Base-by-base conservation (phyloP, 1,284 basidiomycete genomes). In the Fistulinella cinereoalba region DNA sequence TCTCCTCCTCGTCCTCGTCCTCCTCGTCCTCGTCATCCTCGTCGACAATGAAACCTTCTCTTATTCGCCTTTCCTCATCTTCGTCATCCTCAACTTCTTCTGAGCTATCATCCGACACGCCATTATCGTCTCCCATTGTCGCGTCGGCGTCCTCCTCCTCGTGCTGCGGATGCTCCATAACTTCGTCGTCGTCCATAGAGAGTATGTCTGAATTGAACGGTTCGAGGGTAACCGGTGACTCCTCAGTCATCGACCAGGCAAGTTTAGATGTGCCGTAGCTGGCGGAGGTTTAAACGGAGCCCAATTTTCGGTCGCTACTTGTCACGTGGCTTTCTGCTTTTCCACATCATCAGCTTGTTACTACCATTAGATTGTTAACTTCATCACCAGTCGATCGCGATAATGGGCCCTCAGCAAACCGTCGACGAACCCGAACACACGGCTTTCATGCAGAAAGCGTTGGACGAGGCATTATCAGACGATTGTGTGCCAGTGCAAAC, bases 21-120 rank as follows among this genome's bases (percentile, higher is more conserved):
- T 81, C 81, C 3, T 24, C 37, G 3, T 84, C 84, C 0, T 77
- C 73, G 3, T 90, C 88, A 19, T 88, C 88, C 56, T 92, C 89
- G 54, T 91, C 88, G 6, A 90, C 89, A 60, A 93, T 93, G 57
- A 93, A 93, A 0, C 85, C 89, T 46, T 91, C 85, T 45, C 83
- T 70, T 43, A 93, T 79, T 50, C 77, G 72, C 50, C 77, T 74
- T 58, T 74, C 87, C 66, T 91, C 90, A 50, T 91, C 90, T 57
- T 83, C 86, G 58, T 92, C 83, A 37, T 92, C 89, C 25, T 90
- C 88, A 29, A 77, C 83, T 63, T 92, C 90, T 61, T 92, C 90
- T 23, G 86, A 89, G 62, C 86, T 90, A 68, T 92, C 89, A 59
- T 88, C 86, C n/a, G 80, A 79, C 49, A 70, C 69, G 43, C 69